Evolutionary conservation across 2,329 filamentous ascomycete genomes (phyloP), one percentile per base, ranked within the genome.

Genomic region (Pseudophaeomoniella oleicola): DNA sequence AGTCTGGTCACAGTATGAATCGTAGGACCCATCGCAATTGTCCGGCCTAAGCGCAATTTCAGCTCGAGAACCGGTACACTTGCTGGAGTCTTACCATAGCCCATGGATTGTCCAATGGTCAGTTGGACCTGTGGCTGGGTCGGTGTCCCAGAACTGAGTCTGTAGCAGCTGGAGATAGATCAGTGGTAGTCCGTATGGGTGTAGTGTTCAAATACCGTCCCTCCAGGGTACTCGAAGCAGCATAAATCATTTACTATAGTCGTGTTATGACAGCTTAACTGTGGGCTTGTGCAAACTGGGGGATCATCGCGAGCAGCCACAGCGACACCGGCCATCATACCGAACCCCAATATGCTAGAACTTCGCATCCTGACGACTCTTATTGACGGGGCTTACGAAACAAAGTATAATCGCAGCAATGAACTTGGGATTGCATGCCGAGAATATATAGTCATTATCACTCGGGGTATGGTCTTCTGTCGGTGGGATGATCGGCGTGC

Each of bases 71-170:
- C n/a, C n/a, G n/a, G n/a, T n/a, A n/a, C n/a, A n/a, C n/a, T n/a
- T n/a, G n/a, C n/a, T 27, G 22, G 22, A 27, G 9, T 9, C 6
- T 27, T 27, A 27, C 69, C 71, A 80, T 5, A 85, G 63, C 1
- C 79, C 79, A 50, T 85, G 81, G 30, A 84, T 69, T 1, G 78
- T 84, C 80, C 79, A 87, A 4, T 72, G 75, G 50, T 83, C 70
- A 35, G 56, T 57, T 2, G 81, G 79, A 0, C 81, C 79, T 3
- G 72, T 69, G 1, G 67, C 60, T 2, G 78, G 78, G 39, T 69
- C 52, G 0, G 73, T 70, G 50, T 86, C 80, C 81, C 81, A 86
- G 58, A 86, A 85, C 48, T 86, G 81, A 2, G 81, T 85, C 54
- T 75, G 72, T 3, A 85, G 64, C 32, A 86, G 59, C 42, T 81